Evolutionary conservation across 176 grass and related monocot species (phyloP).

Genomic region (Themeda triandra): DNA sequence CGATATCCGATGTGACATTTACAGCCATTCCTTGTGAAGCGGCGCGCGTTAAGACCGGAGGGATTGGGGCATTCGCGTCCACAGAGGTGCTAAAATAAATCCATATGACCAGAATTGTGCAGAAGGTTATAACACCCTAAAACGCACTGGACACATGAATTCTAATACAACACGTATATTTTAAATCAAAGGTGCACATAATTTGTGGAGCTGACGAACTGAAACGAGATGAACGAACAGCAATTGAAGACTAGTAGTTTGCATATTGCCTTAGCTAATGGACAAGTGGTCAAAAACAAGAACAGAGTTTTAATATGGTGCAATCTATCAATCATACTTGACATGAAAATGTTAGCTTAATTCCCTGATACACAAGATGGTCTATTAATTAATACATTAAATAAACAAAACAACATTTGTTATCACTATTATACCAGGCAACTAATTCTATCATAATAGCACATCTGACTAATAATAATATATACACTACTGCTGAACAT

Average conservation of each 20-base stretch:
- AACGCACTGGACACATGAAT: too few species aligned
- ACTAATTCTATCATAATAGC: not conserved
- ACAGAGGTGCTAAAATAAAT: too few species aligned
- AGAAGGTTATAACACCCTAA: too few species aligned
- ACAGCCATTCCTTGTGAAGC: too few species aligned
- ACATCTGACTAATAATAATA: not conserved
- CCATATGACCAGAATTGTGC: too few species aligned
- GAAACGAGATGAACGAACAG: too few species aligned
- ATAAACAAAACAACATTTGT: not conserved
- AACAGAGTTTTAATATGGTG: not conserved
- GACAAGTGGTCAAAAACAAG: not conserved
- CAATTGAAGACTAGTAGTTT: not conserved
- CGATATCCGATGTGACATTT: too few species aligned
- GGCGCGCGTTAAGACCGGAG: too few species aligned
- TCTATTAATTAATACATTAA: not conserved
- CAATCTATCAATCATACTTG: not conserved
- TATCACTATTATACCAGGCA: not conserved
- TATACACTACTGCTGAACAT: conserved; percentile 2
- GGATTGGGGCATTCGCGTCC: too few species aligned
- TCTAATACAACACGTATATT: too few species aligned
- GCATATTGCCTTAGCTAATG: not conserved
- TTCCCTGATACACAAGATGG: not conserved
- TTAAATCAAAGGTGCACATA: too few species aligned
- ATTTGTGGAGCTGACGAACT: too few species aligned
- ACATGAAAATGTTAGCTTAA: not conserved